Base-by-base conservation (phyloP, 805 yeast species). In the Kodamaea kaohsiungensis region DNA sequence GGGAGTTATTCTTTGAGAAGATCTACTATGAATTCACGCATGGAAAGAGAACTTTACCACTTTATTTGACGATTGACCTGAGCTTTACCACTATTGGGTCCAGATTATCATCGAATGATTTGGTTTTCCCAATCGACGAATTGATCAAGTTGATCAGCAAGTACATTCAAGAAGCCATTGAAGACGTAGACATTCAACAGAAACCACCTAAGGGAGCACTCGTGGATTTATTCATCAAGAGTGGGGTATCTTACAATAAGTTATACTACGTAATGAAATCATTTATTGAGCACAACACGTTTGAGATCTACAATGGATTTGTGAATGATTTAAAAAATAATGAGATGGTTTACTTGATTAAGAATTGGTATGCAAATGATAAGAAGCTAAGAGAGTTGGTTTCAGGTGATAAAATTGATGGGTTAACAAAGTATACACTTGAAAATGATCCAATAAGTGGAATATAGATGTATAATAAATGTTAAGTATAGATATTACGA, bases 41-140 rank as follows among this genome's bases (percentile, higher is more conserved):
- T 13, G 55, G 55, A 15, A 60, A 61, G 43, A 61, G 65, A 13
- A 67, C 64, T 42, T 76, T 71, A 43, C 76, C 81, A 7, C 71
- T 79, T 51, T 73, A 74, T 56, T 62, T 72, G 18, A 65, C 64
- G 9, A 54, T 80, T 22, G 61, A 70, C 43, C 76, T 73, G 52
- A 69, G 73, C 30, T 77, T 82, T 58, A 64, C 75, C 7, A 65
- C 71, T 15, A 70, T 87, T 51, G 97, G 96, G 0, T 76, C 82
- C 55, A 83, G 82, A 64, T 75, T 91, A 49, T 77, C 82, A 51
- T 80, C 81, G 19, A 84, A 89, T 43, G 96, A 91, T 61, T 78
- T 83, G 63, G 88, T 91, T 2, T 91, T 92, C 75, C 96, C 97
- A 16, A 78, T 89, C 6, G 83, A 83, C 58, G 86, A 84, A 53